A percentile compares a stretch with the other conserved stretches of the same genome.
Evolutionary conservation across 2,329 filamentous ascomycete genomes (phyloP).

Genomic region (Camillea tinctor): DNA sequence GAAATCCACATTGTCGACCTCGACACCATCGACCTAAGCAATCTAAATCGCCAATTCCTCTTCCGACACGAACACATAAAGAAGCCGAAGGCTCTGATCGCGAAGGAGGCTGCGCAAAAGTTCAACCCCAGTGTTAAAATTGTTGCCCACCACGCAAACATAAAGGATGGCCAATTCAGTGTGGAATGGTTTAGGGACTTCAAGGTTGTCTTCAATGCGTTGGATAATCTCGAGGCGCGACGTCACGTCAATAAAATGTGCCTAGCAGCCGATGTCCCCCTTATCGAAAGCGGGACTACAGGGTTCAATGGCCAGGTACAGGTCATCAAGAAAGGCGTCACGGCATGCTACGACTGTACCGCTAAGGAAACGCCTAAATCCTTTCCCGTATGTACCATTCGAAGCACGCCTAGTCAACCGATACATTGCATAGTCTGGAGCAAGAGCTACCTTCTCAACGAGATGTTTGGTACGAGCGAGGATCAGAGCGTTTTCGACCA

Average conservation of each 20-base stretch:
- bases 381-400: conserved; percentile 95
- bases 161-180: conserved; percentile 85
- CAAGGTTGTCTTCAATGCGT: conserved; percentile 87
- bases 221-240: conserved; percentile 92
- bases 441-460: conserved; percentile 93
- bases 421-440: conserved; percentile 99
- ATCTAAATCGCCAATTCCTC: conserved; percentile 95
- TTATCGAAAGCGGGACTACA: conserved; percentile 96
- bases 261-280: conserved; percentile 80
- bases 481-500: conserved; percentile 81
- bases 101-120: conserved; percentile 82
- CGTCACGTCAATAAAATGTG: conserved; percentile 98
- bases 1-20: conserved; percentile 95
- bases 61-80: conserved; percentile 98
- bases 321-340: conserved; percentile 87
- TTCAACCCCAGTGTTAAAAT: conserved; percentile 91
- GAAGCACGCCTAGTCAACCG: conserved; percentile 91
- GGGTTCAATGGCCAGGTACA: conserved; percentile 98
- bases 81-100: conserved; percentile 90
- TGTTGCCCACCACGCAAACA: conserved; percentile 88
- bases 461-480: conserved; percentile 90
- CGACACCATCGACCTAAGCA: conserved; percentile 96
- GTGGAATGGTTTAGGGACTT: conserved; percentile 86
- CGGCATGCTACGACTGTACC: conserved; percentile 95
- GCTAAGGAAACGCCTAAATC: conserved; percentile 87